Evolutionary conservation across 2,329 filamentous ascomycete genomes (phyloP).

Genomic region (Shiraia sp.): DNA sequence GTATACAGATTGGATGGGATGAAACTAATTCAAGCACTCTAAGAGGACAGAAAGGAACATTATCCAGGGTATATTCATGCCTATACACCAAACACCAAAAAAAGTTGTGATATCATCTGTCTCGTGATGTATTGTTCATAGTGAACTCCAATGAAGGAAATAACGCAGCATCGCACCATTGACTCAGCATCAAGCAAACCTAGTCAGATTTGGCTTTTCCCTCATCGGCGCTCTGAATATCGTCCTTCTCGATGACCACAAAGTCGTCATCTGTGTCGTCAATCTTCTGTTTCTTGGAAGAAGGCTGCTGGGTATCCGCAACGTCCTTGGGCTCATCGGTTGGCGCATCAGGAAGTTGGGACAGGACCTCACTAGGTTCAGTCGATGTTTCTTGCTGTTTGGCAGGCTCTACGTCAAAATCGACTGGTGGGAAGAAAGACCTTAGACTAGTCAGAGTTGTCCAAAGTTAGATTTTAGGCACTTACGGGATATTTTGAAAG

Average conservation of each 20-base stretch:
- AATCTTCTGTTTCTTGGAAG: slow-evolving; percentile 54
- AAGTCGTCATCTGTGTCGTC: slow-evolving; percentile 38
- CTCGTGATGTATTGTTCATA: too few relatives aligned
- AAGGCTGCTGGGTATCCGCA: slow-evolving; percentile 43
- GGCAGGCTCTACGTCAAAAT: slow-evolving; percentile 11
- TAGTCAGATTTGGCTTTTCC: slow-evolving; percentile 17
- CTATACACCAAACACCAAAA: too few relatives aligned
- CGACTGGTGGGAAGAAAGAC: slow-evolving; percentile 41
- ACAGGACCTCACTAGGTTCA: slow-evolving; percentile 40
- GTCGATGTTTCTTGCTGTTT: slow-evolving; percentile 30
- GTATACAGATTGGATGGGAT: too few relatives aligned
- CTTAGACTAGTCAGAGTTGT: slow-evolving; percentile 21
- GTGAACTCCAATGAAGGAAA: too few relatives aligned
- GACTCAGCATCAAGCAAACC: too few relatives aligned
- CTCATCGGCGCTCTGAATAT: slow-evolving; percentile 12
- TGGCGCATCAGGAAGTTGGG: slow-evolving; percentile 54
- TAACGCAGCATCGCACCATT: too few relatives aligned
- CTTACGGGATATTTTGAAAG: slow-evolving; percentile 72
- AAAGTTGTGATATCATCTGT: too few relatives aligned
- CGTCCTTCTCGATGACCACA: slow-evolving; percentile 34
- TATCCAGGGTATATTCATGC: too few relatives aligned
- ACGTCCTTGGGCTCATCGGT: slow-evolving; percentile 51
- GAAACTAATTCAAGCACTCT: too few relatives aligned
- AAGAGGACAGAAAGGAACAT: too few relatives aligned
- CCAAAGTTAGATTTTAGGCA: slow-evolving; percentile 17